These are phyloP conservation scores for Cytospora chrysosperma DNA, from an alignment of 2,329 filamentous ascomycete species.

Conservation along the genomic window DNA sequence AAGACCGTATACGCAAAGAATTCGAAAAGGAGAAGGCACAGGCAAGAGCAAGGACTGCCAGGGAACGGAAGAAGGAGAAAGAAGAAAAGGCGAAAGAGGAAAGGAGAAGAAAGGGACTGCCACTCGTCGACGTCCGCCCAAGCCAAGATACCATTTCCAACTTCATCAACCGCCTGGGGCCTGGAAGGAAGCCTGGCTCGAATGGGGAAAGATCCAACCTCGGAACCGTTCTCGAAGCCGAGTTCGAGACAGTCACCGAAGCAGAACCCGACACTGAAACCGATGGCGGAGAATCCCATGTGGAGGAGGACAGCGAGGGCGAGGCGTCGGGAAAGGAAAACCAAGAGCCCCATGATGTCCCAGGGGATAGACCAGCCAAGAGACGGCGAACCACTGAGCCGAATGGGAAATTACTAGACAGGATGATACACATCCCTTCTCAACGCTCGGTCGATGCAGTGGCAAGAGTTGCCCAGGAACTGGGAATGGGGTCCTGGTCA, in stretches of 20 bases:
- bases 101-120: constrained; percentile 52
- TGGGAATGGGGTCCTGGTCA: constrained; percentile 7
- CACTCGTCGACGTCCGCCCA: constrained; percentile 52
- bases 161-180: constrained; percentile 45
- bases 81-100: constrained; percentile 49
- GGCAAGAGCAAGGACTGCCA: constrained; percentile 46
- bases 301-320: neutral
- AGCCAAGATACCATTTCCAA: constrained; percentile 58
- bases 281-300: neutral
- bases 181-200: constrained; percentile 29
- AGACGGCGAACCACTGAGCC: constrained; percentile 8
- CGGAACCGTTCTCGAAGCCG: constrained; percentile 4
- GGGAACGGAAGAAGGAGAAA: constrained; percentile 57
- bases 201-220: neutral
- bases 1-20: constrained; percentile 54
- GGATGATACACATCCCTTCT: constrained; percentile 3
- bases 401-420: neutral
- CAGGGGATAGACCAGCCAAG: constrained; percentile 8
- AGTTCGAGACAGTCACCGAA: constrained; percentile 6
- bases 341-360: neutral
- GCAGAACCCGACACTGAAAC: constrained; percentile 1
- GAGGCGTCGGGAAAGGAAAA: constrained; percentile 2
- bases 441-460: neutral
- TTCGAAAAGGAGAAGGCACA: constrained; percentile 50
- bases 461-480: constrained; percentile 8